Evolutionary conservation across 2,329 filamentous ascomycete genomes (phyloP), one percentile per base, ranked within the genome.

Genomic region (Fusarium bulbicola): DNA sequence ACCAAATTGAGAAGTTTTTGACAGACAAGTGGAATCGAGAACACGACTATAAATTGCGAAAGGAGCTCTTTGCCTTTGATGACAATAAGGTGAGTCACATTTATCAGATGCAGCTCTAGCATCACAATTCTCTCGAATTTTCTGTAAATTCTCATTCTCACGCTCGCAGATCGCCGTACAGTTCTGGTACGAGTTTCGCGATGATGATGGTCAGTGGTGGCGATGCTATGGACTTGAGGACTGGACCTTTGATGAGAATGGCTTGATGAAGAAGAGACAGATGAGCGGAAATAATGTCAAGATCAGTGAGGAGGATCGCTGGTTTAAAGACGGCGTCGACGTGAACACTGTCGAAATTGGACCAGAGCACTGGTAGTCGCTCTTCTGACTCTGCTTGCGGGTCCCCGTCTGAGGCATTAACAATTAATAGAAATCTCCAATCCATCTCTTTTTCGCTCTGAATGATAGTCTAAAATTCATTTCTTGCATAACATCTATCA

Each of bases 121-220:
- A 21, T 13, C 12, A 4, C 2, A 15, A 5, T 1, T 21, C 3
- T 20, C 16, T 21, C 2, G 1, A 12, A 2, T 21, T n/a, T 4
- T 3, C 28, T 7, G 2, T 6, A 5, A 14, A 4, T 16, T 16
- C 15, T 26, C 2, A 16, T 58, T n/a, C 46, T 63, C 45, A 47
- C 52, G 2, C 2, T 11, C 28, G 15, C 6, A 90, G 82, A 95
- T 95, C 72, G 94, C 94, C 2, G 94, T 97, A 28, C 93, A 97
- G 79, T 97, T 96, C 80, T 97, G 94, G 94, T 97, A 95, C 77
- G 92, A 97, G 81, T 95, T 90, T 82, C 88, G 90, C 72, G 93
- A 95, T 77, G 82, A 83, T 13, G 76, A 86, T 4, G 91, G 92
- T 42, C 90, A 93, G 80, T 97, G 94, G 94, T 95, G 92, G 87